Base-by-base conservation (phyloP, 306 rosid genomes). In the Fragaria iinumae region DNA sequence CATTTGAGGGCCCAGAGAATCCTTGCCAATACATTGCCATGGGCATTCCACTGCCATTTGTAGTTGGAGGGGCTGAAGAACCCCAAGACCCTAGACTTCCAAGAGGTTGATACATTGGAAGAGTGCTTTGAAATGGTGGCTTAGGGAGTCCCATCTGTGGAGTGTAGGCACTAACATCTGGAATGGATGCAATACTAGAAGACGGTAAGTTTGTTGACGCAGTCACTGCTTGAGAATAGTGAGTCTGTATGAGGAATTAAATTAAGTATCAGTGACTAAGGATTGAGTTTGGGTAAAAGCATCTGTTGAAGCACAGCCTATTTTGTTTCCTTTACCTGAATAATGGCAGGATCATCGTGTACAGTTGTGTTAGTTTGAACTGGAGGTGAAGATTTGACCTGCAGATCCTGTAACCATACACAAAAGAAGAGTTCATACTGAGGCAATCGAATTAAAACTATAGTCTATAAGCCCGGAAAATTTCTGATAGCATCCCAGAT, bases 21-120 rank as follows among this genome's bases (percentile, higher is more conserved):
- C 97, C 98, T 87, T 89, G 98, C 98, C 97, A 94, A 79, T 90
- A 91, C 97, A 94, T 86, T 50, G 97, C 90, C 91, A 92, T 75
- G 18, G 93, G 86, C 74, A 91, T 87, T 67, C 93, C 96, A 44
- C 89, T 86, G 74, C 89, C 91, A 86, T 86, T 92, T 81, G 93
- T 84, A 80, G 72, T 87, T 79, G 93, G 90, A 66, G 90, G 88
- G 92, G 80, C 21, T 90, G 88, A 47, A 92, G 75, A 79, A 88
- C 95, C 98, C 97, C 97, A 94, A 36, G 97, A 83, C 12, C 91
- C 97, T 68, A 88, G 69, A 86, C 70, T 90, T 67, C 90, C 96
- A 79, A 88, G 92, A 75, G 98, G 97, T 78, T 94, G 97, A 86
- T 89, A 91, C 76, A 92, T 82, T 72, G 98, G 97, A 63, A 90